These are phyloP conservation scores for Agaricus sinodeliciosus DNA, from an alignment of 768 basidiomycete species.

Conservation along the genomic window DNA sequence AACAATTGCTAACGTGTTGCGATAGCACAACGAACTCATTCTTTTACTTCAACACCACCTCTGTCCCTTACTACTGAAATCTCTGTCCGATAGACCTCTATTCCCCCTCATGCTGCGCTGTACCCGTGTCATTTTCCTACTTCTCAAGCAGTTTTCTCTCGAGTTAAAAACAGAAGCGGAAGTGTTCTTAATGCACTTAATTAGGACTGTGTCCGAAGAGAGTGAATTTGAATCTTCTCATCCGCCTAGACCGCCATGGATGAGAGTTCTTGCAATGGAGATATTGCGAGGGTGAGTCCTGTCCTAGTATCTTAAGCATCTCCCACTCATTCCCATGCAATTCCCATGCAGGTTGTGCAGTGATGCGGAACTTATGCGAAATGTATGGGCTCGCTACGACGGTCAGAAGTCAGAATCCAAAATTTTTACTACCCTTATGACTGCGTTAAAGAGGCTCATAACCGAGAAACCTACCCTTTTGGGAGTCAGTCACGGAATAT, in stretches of 20 bases:
- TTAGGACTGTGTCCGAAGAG: slow-evolving; percentile 58
- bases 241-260: slow-evolving; percentile 64
- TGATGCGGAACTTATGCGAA: slow-evolving; percentile 72
- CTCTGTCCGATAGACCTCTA: slow-evolving; percentile 71
- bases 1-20: background rate
- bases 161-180: slow-evolving; percentile 82
- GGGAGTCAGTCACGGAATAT: slow-evolving; percentile 75
- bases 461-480: slow-evolving; percentile 86
- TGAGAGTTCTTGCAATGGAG: slow-evolving; percentile 88
- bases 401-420: slow-evolving; percentile 54
- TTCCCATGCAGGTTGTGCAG: slow-evolving; percentile 52
- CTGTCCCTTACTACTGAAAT: slow-evolving; percentile 82
- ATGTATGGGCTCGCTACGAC: slow-evolving; percentile 77
- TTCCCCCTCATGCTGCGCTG: slow-evolving; percentile 90
- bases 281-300: slow-evolving; percentile 71
- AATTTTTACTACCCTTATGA: slow-evolving; percentile 71
- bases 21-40: slow-evolving; percentile 74
- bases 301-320: background rate
- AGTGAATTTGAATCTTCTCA: slow-evolving; percentile 24
- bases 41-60: slow-evolving; percentile 86
- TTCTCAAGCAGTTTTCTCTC: slow-evolving; percentile 84
- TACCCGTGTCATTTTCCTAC: slow-evolving; percentile 88
- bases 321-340: slow-evolving; percentile 18
- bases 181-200: slow-evolving; percentile 73
- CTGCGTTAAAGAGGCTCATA: slow-evolving; percentile 77